Conservation (phyloP, 2,329 filamentous ascomycete genomes). For the Epichloe coenophiala region DNA sequence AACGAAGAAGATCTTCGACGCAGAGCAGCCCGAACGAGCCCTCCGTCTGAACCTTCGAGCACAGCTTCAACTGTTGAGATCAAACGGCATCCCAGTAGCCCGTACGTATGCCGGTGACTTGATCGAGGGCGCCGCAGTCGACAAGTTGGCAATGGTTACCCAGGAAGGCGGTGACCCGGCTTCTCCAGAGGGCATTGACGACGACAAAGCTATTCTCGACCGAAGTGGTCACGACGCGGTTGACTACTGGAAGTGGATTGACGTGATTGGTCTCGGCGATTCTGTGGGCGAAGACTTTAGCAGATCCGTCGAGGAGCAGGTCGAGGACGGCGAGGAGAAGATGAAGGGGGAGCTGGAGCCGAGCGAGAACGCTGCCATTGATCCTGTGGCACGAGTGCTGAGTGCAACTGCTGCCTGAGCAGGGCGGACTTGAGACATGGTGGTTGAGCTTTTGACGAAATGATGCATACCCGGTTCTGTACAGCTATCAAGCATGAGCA, state of each 20-base stretch:
- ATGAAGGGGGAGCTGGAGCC: constrained; percentile 24
- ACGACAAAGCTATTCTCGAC: constrained; percentile 39
- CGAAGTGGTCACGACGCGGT: constrained; percentile 25
- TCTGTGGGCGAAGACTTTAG: constrained; percentile 14
- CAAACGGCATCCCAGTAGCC: constrained; percentile 33
- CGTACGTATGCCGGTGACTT: constrained; percentile 37
- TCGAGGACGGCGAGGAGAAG: constrained; percentile 21
- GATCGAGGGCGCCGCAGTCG: constrained; percentile 29
- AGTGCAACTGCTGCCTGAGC: constrained; percentile 4
- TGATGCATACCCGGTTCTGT: background rate
- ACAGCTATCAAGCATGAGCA: background rate
- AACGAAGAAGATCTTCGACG: constrained; percentile 43
- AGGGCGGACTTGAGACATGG: background rate
- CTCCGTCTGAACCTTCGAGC: constrained; percentile 47
- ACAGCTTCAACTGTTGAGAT: constrained; percentile 40
- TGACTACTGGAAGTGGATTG: constrained; percentile 38
- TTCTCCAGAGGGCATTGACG: constrained; percentile 24
- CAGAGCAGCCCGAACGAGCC: constrained; percentile 43
- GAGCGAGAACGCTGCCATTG: constrained; percentile 12
- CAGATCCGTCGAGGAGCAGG: constrained; percentile 18
- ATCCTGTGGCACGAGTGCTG: background rate
- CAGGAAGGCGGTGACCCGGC: constrained; percentile 4
- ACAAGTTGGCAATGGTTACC: constrained; percentile 20
- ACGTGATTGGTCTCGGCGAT: constrained; percentile 35
- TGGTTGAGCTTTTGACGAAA: background rate